Base-by-base conservation (phyloP, 2,329 filamentous ascomycete species). In the Fusarium pininemorale region DNA sequence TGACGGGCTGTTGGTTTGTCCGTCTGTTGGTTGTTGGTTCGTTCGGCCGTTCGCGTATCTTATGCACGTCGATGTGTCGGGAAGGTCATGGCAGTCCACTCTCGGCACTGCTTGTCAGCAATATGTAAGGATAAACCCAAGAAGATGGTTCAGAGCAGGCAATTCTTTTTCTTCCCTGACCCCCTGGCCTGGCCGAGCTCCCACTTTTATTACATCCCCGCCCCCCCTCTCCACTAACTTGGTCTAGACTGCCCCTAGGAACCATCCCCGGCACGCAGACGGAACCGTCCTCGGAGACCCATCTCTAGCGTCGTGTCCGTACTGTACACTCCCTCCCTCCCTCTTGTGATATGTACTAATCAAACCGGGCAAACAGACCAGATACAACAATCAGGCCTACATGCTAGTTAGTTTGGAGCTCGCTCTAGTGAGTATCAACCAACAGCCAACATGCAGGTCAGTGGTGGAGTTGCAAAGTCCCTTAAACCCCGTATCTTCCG, bases 121-220 rank as follows among this genome's bases (percentile, higher is more conserved):
- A 53, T n/a, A 22, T 57, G 63, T 32, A 68, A 42, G 48, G 66
- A 16, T 41, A 38, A 37, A 53, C 39, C 63, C 66, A 22, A 42
- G 44, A 42, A 30, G 28, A 62, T 30, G 58, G 59, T 64, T 45
- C 39, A 63, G 30, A 54, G 50, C 44, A 59, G 48, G 37, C 37
- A 42, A 48, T 66, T 50, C 28, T 64, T 50, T 61, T 28, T 38
- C 30, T 26, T 48, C 45, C 24, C 30, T n/a, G 28, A 28, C 18
- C 30, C 13, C 24, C 24, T 26, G 24, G 24, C 32, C 60, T 48
- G 53, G n/a, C 60, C 37, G 14, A 32, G 24, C 55, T 59, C 50
- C 60, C 60, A 63, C 60, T 63, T 63, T 63, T 58, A 59, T 39
- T 32, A 13, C 32, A 63, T 57, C 58, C 58, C 28, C 22, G n/a